Base-by-base conservation (phyloP, 345 rosid species). In the Ceriops tagal region DNA sequence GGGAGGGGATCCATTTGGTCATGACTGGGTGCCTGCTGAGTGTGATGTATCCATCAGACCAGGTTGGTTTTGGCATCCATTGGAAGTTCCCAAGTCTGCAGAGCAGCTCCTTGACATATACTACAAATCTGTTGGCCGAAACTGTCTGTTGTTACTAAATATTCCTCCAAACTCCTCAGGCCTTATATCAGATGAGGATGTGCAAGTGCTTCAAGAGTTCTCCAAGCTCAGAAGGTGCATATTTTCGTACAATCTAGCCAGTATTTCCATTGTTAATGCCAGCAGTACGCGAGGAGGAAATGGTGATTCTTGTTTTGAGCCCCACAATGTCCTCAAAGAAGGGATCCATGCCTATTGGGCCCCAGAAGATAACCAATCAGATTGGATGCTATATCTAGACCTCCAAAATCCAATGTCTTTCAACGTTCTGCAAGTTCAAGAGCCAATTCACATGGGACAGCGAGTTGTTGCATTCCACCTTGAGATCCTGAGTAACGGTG, bases 11-110 rank as follows among this genome's bases (percentile, higher is more conserved):
- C 80, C 83, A 0, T 70, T 28, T 0, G 97, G 97, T 51, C 80
- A 78, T 34, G 93, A 91, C 74, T 91, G 97, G 96, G 88, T 93
- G 51, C 95, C 97, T 28, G 85, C 90, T 9, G 98, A 93, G 70
- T 91, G 98, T 57, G 97, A 89, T 78, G 97, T 93, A 63, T 93
- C 92, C 26, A 91, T 93, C 66, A 73, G 96, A 69, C 92, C 84
- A 1, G 96, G 98, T 60, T 91, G 97, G 98, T 93, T 93, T 81
- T 91, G 98, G 98, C 98, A 91, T 65, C 84, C 85, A 11, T 81
- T 81, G n/a, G 91, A 93, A 76, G 74, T 71, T 55, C 97, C 96
- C 31, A 93, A 91, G 78, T 86, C 92, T 6, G 90, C 90, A 18
- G 55, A 72, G 63, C 47, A 83, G 69, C 96, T 93, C 71, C 87